A percentile compares a stretch with the other conserved stretches of the same genome.
phyloP scores from a whole-genome alignment of 2,329 filamentous ascomycete genomes.

The Elsinoe ampelina region DNA sequence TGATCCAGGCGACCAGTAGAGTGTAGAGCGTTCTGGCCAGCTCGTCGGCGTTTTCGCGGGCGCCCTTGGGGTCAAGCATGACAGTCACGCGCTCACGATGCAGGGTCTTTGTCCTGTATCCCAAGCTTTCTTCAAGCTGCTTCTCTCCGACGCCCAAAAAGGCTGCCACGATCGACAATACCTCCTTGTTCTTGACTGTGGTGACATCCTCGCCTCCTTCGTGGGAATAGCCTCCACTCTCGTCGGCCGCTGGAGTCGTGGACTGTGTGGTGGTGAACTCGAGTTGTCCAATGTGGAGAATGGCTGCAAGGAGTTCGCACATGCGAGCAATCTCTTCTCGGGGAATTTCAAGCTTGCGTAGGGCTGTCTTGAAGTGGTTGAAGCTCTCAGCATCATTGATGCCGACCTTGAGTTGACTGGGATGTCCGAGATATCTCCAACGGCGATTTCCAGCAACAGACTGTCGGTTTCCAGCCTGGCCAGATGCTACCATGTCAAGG shows the following conservation, averaged over 20 bases:
- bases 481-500: constrained; percentile 48
- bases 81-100: constrained; percentile 96
- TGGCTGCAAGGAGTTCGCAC: constrained; percentile 85
- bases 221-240: constrained; percentile 92
- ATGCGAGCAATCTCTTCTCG: constrained; percentile 91
- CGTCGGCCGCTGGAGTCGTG: constrained; percentile 71
- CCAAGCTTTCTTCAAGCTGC: constrained; percentile 78
- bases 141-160: constrained; percentile 78
- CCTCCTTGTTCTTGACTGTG: constrained; percentile 86
- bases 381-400: constrained; percentile 95
- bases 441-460: constrained; percentile 57
- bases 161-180: constrained; percentile 75
- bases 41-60: constrained; percentile 85
- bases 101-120: constrained; percentile 95
- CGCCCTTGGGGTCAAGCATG: constrained; percentile 88
- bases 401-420: constrained; percentile 91
- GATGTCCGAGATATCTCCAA: constrained; percentile 94
- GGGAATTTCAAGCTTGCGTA: constrained; percentile 89
- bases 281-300: constrained; percentile 94
- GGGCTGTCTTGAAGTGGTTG: constrained; percentile 91
- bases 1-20: constrained; percentile 83
- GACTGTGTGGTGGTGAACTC: constrained; percentile 79
- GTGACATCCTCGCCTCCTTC: constrained; percentile 83
- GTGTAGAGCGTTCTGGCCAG: constrained; percentile 89
- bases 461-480: constrained; percentile 44